A percentile compares a stretch with the other conserved stretches of the same genome.
Evolutionary conservation across 2,329 filamentous ascomycete species (phyloP).

Genomic region (Tolypocladium ophioglossoides): DNA sequence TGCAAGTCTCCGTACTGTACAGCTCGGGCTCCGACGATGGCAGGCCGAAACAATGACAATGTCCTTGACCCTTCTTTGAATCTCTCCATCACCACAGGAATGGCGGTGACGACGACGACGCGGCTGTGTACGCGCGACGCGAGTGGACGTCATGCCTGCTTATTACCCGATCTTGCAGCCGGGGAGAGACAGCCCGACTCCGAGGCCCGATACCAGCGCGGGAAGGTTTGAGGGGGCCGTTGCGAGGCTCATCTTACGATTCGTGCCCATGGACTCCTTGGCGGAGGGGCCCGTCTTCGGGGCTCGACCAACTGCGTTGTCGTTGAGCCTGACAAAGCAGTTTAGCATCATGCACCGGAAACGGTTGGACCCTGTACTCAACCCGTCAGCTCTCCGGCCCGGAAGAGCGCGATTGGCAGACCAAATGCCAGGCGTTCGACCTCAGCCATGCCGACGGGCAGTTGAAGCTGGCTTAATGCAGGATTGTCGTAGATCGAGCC

Average conservation of each 20-base stretch:
- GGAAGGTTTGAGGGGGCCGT: neutral
- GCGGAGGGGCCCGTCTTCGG: neutral
- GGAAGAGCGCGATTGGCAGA: too few species aligned
- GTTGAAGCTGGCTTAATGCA: too few species aligned
- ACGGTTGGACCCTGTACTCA: too few species aligned
- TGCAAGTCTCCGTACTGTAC: neutral
- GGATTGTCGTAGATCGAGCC: too few species aligned
- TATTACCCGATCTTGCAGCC: neutral
- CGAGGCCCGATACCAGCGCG: neutral
- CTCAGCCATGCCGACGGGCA: neutral
- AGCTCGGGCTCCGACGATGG: neutral
- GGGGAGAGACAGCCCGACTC: neutral
- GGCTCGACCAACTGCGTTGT: neutral
- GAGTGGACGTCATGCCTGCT: neutral
- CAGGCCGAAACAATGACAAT: neutral
- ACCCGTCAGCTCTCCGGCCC: too few species aligned
- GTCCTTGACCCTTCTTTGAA: neutral
- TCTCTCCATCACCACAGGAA: too few species aligned
- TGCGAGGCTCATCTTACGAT: neutral
- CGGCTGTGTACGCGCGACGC: neutral
- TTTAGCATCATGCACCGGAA: too few species aligned
- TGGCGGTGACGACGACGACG: neutral
- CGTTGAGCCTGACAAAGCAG: neutral
- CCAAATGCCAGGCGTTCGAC: too few species aligned
- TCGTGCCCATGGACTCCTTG: neutral